Conservation (phyloP, 345 rosid species). For the Populus ilicifolia region DNA sequence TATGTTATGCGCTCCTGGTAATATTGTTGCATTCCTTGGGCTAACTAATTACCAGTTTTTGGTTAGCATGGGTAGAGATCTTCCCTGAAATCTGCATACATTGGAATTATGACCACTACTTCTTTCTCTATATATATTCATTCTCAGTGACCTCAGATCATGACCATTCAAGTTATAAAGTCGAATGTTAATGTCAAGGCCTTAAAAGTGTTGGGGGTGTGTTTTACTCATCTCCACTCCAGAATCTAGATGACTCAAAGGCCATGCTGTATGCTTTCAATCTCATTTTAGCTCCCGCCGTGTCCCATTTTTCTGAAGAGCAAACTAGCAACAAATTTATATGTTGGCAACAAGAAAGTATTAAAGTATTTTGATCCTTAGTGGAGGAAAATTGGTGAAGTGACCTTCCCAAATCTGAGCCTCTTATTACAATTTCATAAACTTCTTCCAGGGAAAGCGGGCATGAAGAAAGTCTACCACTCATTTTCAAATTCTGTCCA, state of each 20-base stretch:
- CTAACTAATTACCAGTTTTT: not conserved
- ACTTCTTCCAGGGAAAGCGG: not conserved
- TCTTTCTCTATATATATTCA: not conserved
- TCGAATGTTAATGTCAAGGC: not conserved
- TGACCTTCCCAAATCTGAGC: not conserved
- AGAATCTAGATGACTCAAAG: not conserved
- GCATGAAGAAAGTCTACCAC: not conserved
- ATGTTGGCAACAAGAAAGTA: not conserved
- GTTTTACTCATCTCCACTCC: not conserved
- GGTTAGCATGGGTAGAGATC: too few relatives aligned
- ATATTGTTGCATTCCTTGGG: not conserved
- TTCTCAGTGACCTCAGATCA: not conserved
- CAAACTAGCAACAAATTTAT: too few relatives aligned
- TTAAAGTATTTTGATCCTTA: not conserved
- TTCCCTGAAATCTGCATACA: not conserved
- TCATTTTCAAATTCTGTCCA: not conserved
- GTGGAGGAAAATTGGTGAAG: not conserved
- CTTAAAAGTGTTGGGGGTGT: not conserved
- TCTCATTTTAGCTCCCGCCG: not conserved
- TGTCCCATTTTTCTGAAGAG: too few relatives aligned
- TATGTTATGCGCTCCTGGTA: not conserved
- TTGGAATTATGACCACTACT: not conserved
- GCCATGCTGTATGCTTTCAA: not conserved
- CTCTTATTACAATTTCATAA: not conserved
- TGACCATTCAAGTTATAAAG: not conserved